These are phyloP conservation scores for Amphibolis antarctica DNA, from an alignment of 106 monocot species.

Conservation along the genomic window DNA sequence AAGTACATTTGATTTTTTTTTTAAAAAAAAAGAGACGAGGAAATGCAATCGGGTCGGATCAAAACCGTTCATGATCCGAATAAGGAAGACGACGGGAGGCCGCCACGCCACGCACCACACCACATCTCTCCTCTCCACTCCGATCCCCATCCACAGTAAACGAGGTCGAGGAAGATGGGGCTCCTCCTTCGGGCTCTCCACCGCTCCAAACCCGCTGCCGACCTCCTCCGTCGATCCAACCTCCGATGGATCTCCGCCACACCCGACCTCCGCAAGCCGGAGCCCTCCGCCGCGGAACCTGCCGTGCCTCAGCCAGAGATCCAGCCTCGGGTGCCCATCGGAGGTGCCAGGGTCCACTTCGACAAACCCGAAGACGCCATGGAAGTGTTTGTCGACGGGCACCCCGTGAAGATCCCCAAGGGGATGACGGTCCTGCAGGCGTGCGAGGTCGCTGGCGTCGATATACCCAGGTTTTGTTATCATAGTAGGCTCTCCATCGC, in stretches of 20 bases:
- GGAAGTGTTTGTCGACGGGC: slow-evolving; percentile 91
- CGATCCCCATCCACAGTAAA: background rate
- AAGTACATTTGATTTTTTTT: no score
- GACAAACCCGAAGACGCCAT: slow-evolving; percentile 70
- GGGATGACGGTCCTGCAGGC: slow-evolving; percentile 95
- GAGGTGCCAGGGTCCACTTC: slow-evolving; percentile 57
- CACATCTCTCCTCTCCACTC: no score
- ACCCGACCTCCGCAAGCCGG: slow-evolving; percentile 41
- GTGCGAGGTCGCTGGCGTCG: slow-evolving; percentile 86
- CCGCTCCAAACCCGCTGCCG: slow-evolving; percentile 34
- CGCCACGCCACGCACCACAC: no score
- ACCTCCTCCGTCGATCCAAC: slow-evolving; percentile 15
- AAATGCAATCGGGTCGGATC: no score
- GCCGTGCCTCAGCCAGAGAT: slow-evolving; percentile 26
- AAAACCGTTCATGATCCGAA: no score
- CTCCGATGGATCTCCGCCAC: slow-evolving; percentile 68
- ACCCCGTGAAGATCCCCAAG: slow-evolving; percentile 89
- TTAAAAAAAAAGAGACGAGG: no score
- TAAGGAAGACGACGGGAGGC: no score
- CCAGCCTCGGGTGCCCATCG: slow-evolving; percentile 44
- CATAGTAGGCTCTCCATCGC: slow-evolving; percentile 84
- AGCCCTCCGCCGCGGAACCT: slow-evolving; percentile 26
- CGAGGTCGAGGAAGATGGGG: slow-evolving; percentile 20
- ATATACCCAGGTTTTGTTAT: slow-evolving; percentile 92
- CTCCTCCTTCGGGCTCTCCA: slow-evolving; percentile 44